Evolutionary conservation across 257 asterid species (phyloP), one percentile per base, ranked within the genome.

Genomic region (Scutellaria baicalensis): DNA sequence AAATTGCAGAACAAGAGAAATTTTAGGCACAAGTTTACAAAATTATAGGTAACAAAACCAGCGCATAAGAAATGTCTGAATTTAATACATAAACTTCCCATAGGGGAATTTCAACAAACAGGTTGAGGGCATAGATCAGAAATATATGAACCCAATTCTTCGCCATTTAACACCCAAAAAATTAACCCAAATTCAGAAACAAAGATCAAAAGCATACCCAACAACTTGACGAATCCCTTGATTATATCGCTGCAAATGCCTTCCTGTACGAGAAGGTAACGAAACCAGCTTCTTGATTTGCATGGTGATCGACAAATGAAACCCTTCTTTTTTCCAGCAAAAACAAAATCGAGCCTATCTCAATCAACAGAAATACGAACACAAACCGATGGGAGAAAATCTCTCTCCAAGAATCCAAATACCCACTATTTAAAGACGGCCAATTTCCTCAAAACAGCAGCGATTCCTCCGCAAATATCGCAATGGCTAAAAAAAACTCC

Each of bases 171-270:
- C 20, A 42, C 4, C 11, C 13, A 55, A 64, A 8, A 31, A 39
- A 66, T 12, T 47, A 6, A 8, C 8, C 4, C 13, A 40, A n/a
- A 8, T 23, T 20, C 21, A 71, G 9, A 36, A 40, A 12, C 16
- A 20, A 40, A 17, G 43, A 51, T 35, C 9, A 72, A 49, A 77
- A 40, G 76, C 92, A n/a, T 85, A 88, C 95, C 95, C 95, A 66
- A 88, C 95, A 80, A 88, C 95, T 64, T 79, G 92, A 17, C 95
- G 92, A 70, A 80, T 76, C 14, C 93, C 95, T 68, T 84, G 78
- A 66, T 84, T 88, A 45, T 81, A 88, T 5, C 95, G 85, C 84
- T 88, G 95, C 85, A 88, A 76, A 72, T 82, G 87, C 65, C 95
- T 79, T 6, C 95, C 95, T 0, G 91, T 80, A 11, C 95, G 89